phyloP scores from a whole-genome alignment of 371 early-diverging fungal species.

The Actinomucor elegans region DNA sequence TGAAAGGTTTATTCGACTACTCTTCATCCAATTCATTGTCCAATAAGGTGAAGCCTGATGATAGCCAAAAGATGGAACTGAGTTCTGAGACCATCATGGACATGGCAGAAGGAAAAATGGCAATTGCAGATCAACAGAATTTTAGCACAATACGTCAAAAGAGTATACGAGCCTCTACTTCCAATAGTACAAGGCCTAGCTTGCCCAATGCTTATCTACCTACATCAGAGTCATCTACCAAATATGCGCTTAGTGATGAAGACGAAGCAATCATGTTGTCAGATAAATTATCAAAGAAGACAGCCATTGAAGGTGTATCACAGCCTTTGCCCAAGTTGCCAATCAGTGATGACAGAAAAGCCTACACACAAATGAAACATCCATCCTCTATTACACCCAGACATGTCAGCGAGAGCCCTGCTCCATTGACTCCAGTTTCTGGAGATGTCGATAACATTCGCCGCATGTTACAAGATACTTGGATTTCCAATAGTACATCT shows the following conservation, averaged over 20 bases:
- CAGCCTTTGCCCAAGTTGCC: not conserved
- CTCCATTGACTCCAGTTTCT: not conserved
- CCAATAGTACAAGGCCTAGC: not conserved
- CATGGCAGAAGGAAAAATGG: not conserved
- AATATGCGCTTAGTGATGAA: slow-evolving; percentile 19
- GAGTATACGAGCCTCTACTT: not conserved
- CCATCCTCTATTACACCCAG: not conserved
- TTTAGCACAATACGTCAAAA: not conserved
- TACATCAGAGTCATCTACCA: slow-evolving; percentile 20
- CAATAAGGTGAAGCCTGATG: slow-evolving; percentile 12
- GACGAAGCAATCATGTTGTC: not conserved
- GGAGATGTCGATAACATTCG: slow-evolving; percentile 35
- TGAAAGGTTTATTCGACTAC: slow-evolving; percentile 20
- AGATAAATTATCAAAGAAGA: not conserved
- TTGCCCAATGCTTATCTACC: not conserved
- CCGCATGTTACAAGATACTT: slow-evolving; percentile 31
- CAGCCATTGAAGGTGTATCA: not conserved
- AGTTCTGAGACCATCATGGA: not conserved
- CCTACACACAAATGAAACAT: too few relatives aligned
- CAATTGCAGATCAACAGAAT: not conserved
- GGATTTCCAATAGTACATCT: slow-evolving; percentile 24
- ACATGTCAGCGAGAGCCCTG: too few relatives aligned
- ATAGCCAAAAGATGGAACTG: slow-evolving; percentile 29
- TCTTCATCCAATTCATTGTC: slow-evolving; percentile 10
- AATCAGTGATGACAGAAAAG: not conserved